These are phyloP conservation scores for Paramecium sonneborni DNA, from an alignment of 73 alveolate genomes.

Conservation along the genomic window DNA sequence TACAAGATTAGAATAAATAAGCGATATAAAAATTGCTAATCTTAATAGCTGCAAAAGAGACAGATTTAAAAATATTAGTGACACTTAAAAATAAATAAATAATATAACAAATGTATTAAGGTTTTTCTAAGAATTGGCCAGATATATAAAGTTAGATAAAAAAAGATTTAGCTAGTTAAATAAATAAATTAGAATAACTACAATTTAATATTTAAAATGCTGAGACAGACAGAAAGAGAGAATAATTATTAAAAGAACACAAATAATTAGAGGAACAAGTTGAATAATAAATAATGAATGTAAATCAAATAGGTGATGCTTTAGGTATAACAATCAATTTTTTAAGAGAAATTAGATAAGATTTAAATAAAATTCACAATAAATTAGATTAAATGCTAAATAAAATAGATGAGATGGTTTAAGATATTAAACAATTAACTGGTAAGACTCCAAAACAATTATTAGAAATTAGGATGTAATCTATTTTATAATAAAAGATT, in stretches of 20 bases:
- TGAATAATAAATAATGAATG: not conserved
- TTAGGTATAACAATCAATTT: not conserved
- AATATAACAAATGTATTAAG: not conserved
- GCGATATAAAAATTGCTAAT: not conserved
- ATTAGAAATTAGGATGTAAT: not conserved
- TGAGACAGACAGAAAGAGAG: not conserved
- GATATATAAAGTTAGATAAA: not conserved
- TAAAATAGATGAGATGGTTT: not conserved
- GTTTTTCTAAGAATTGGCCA: not conserved
- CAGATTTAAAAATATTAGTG: not conserved
- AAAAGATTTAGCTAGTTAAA: not conserved
- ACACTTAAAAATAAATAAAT: not conserved
- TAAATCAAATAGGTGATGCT: slow-evolving; percentile 1
- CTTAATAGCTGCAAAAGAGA: not conserved
- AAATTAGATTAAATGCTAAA: not conserved
- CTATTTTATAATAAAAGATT: not conserved
- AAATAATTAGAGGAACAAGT: not conserved
- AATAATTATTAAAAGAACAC: not conserved
- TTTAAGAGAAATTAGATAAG: slow-evolving; percentile 2
- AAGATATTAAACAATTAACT: not conserved
- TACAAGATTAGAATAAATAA: not conserved
- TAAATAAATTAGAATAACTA: not conserved
- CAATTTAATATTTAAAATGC: not conserved
- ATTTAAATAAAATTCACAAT: not conserved
- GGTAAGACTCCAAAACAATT: slow-evolving; percentile 8